A percentile compares a stretch with the other conserved stretches of the same genome.
Evolutionary conservation across 129 eudicot species (phyloP).

Genomic region (Helianthus tuberosus): DNA sequence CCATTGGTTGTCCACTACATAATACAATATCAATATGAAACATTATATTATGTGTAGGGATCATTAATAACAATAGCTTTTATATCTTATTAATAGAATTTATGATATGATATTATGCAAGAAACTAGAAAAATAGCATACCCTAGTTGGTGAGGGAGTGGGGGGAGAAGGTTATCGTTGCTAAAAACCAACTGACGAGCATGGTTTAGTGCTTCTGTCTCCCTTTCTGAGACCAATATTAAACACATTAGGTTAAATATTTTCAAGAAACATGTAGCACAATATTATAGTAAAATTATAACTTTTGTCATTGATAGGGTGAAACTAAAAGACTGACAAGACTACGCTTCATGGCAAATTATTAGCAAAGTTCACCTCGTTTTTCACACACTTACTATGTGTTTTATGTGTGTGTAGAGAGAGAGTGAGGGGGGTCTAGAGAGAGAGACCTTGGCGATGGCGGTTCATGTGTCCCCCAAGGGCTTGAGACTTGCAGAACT

Average conservation of each 20-base stretch:
- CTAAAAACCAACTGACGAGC: slow-evolving; percentile 92
- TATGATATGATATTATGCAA: too few species aligned
- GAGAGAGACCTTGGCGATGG: slow-evolving; percentile 90
- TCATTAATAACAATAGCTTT: neutral
- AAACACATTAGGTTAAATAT: slow-evolving; percentile 13
- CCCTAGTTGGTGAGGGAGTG: slow-evolving; percentile 63
- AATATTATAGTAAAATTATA: neutral
- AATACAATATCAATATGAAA: neutral
- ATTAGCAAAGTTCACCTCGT: slow-evolving; percentile 13
- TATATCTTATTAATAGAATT: neutral
- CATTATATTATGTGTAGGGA: slow-evolving; percentile 1
- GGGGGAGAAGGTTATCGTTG: slow-evolving; percentile 55
- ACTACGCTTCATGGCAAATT: slow-evolving; percentile 36
- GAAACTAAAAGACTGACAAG: slow-evolving; percentile 45
- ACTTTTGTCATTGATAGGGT: neutral
- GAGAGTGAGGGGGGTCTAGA: neutral
- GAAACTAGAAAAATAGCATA: neutral
- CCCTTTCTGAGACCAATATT: slow-evolving; percentile 69
- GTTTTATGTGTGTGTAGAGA: neutral
- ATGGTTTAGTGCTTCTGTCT: slow-evolving; percentile 89
- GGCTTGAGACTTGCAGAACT: slow-evolving; percentile 97
- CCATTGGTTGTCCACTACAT: slow-evolving; percentile 60
- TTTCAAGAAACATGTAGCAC: neutral
- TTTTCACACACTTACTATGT: neutral
- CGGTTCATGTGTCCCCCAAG: slow-evolving; percentile 99